Percentiles rank a stretch among this genome's conserved stretches.
phyloP scores from a whole-genome alignment of 2,329 filamentous ascomycete species.

The Truncatella angustata region DNA sequence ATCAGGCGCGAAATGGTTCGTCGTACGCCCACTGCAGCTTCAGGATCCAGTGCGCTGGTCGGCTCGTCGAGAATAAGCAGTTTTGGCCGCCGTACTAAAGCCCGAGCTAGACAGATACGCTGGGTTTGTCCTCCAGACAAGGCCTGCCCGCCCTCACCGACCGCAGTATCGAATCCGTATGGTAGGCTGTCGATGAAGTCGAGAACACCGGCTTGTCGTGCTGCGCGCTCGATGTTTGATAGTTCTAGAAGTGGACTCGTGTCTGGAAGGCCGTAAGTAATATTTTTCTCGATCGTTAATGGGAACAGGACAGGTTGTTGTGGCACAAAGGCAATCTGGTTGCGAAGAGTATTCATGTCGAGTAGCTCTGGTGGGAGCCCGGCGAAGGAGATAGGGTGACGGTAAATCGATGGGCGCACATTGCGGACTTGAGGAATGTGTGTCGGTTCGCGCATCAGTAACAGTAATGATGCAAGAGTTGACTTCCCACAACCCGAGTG shows the following conservation, averaged over 20 bases:
- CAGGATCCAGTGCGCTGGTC: conserved; percentile 74
- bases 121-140: conserved; percentile 84
- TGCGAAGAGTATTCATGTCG: conserved; percentile 59
- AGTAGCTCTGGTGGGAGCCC: conserved; percentile 55
- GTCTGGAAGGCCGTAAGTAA: conserved; percentile 70
- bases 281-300: conserved; percentile 74
- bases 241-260: conserved; percentile 47
- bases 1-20: conserved; percentile 59
- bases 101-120: conserved; percentile 76
- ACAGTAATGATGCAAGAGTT: conserved; percentile 72
- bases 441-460: conserved; percentile 63
- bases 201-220: conserved; percentile 64
- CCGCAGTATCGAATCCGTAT: conserved; percentile 65
- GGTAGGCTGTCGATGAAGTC: conserved; percentile 75
- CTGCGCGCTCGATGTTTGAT: conserved; percentile 47
- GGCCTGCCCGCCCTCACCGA: conserved; percentile 73
- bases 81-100: conserved; percentile 67
- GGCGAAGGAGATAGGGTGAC: conserved; percentile 55
- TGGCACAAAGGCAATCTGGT: conserved; percentile 64
- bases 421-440: conserved; percentile 8
- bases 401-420: not conserved
- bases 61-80: conserved; percentile 85
- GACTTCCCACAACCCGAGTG: conserved; percentile 89
- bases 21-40: conserved; percentile 63
- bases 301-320: conserved; percentile 78